phyloP scores from a whole-genome alignment of 108 stramenopile species.

The Nannochloropsis salina region DNA sequence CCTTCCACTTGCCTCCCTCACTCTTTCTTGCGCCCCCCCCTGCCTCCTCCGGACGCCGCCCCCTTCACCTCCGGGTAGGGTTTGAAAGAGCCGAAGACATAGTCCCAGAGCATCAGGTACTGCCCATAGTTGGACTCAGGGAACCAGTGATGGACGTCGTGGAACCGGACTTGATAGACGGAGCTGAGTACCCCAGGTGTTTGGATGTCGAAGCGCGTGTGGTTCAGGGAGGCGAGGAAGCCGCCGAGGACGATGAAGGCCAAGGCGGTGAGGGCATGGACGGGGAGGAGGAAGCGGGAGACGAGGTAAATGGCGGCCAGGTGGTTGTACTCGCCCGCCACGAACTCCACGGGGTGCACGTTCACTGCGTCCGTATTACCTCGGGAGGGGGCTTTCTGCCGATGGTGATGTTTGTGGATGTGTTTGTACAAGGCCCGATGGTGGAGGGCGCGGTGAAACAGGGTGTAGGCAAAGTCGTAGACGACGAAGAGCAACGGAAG shows the following conservation, averaged over 20 bases:
- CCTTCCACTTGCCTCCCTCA: no score
- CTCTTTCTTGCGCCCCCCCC: not conserved
- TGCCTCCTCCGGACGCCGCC: not conserved
- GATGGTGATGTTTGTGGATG: constrained; percentile 96
- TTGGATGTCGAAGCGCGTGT: constrained; percentile 77
- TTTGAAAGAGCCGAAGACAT: constrained; percentile 71
- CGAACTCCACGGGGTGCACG: constrained; percentile 95
- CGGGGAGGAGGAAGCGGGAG: constrained; percentile 52
- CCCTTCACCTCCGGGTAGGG: constrained; percentile 52
- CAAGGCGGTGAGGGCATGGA: constrained; percentile 58
- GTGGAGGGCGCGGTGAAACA: constrained; percentile 83
- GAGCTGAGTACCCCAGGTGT: constrained; percentile 49
- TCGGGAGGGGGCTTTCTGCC: constrained; percentile 85
- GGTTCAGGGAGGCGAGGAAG: constrained; percentile 85
- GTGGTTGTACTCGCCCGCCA: constrained; percentile 94
- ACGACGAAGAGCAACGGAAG: constrained; percentile 71
- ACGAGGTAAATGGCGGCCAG: constrained; percentile 63
- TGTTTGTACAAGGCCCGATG: constrained; percentile 70
- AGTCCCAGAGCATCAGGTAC: constrained; percentile 93
- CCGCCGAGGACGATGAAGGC: constrained; percentile 74
- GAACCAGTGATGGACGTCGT: constrained; percentile 93
- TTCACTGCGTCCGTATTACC: constrained; percentile 94
- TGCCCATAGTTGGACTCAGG: constrained; percentile 95
- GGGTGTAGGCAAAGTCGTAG: constrained; percentile 91
- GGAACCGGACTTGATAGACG: constrained; percentile 64